These are phyloP conservation scores for Daldinia bambusicola DNA, from an alignment of 495 filamentous ascomycete species.

Conservation along the genomic window DNA sequence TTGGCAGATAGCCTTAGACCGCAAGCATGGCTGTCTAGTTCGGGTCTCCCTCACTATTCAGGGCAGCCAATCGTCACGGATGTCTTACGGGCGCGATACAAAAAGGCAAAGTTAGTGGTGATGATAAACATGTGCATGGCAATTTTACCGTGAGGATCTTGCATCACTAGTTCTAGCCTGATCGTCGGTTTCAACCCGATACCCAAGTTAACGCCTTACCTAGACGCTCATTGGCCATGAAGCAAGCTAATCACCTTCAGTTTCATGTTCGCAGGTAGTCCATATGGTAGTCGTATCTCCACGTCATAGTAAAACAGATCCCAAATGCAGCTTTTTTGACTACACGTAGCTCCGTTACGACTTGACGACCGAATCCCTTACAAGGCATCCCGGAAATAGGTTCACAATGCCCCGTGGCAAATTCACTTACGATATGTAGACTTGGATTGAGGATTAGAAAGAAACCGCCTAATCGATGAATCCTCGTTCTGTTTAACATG, in stretches of 20 bases:
- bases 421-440: not conserved
- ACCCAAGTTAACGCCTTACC: not conserved
- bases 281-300: not conserved
- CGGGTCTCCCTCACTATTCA: not conserved
- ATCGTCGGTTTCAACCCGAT: not conserved
- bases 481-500: not conserved
- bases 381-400: not conserved
- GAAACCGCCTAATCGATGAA: no score
- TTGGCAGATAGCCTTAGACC: not conserved
- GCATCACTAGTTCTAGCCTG: not conserved
- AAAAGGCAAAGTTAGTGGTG: not conserved
- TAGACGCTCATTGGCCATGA: not conserved
- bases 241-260: not conserved
- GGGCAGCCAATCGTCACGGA: not conserved
- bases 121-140: not conserved
- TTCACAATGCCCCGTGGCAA: not conserved
- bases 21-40: not conserved
- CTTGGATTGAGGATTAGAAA: not conserved
- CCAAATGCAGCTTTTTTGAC: not conserved
- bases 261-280: not conserved
- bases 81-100: not conserved
- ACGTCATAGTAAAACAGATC: conserved; percentile 2
- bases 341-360: not conserved
- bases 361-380: not conserved
- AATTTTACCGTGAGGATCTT: not conserved